Base-by-base conservation (phyloP, 1,284 basidiomycete genomes). In the Leccinum ponderosum region DNA sequence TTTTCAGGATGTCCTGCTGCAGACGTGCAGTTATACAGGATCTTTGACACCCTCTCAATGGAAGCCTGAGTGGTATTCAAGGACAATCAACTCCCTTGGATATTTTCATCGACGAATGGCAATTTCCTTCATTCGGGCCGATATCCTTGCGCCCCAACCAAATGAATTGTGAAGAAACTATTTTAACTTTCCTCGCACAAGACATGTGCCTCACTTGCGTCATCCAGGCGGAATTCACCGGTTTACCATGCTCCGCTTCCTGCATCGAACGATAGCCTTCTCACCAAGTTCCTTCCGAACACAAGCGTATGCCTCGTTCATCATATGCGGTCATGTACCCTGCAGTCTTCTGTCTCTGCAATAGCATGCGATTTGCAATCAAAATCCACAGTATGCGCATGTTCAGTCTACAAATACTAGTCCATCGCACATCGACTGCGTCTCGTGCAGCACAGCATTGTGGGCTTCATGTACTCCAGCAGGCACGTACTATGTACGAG, bases 281-380 rank as follows among this genome's bases (percentile, higher is more conserved):
- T 69, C 51, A 11, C 3, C 59, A 64, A 60, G 69, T 5, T 72
- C 70, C 69, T 72, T 72, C 70, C 68, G 70, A 61, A 59, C 55
- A 58, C 55, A 61, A 60, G 44, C 55, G 53, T 53, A 68, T 67
- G 65, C 65, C 61, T 55, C 57, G 33, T 54, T 53, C 56, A 52
- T 66, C 57, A 56, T 61, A 60, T 66, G 64, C 29, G 9, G 27
- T 48, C 60, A 56, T 61, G 35, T 22, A 42, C 35, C 50, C 67
- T 44, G 57, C 25, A 39, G 22, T 39, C 65, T 60, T 58, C 59
- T 20, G 17, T 52, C 35, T 58, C 44, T 55, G 44, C 33, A 57
- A 47, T 27, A 22, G 58, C 51, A 51, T 63, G 62, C 57, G 54
- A 70, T 57, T 56, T 61, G 59, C 65, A 71, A 68, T 58, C 44